Conservation (phyloP, 129 eudicot species). For the Flaveria robusta region DNA sequence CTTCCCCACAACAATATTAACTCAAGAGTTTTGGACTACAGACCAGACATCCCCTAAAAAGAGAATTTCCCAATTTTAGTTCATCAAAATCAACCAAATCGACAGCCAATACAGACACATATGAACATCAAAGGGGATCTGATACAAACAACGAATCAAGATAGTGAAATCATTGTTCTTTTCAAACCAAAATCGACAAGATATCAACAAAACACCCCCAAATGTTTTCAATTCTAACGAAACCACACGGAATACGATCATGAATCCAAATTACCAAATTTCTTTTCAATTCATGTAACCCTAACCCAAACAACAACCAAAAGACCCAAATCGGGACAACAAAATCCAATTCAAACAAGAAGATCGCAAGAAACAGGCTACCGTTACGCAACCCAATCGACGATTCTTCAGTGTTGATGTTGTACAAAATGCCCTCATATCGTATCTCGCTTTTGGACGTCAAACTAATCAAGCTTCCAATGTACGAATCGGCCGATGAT, state of each 20-base stretch:
- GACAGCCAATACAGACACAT: neutral
- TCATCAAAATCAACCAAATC: neutral
- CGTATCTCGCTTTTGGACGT: constrained; percentile 88
- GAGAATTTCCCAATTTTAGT: neutral
- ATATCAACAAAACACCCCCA: too few species aligned
- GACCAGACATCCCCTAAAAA: neutral
- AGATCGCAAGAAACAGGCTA: constrained; percentile 22
- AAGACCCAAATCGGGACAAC: constrained; percentile 6
- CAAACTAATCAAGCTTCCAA: constrained; percentile 81
- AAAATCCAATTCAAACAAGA: neutral
- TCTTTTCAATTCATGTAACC: neutral
- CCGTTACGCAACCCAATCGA: constrained; percentile 82
- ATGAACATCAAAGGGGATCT: too few species aligned
- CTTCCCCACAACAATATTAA: neutral
- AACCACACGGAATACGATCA: too few species aligned
- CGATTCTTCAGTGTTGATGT: constrained; percentile 87
- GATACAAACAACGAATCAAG: too few species aligned
- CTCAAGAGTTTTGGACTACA: neutral
- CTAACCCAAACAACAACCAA: neutral
- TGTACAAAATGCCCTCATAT: constrained; percentile 73
- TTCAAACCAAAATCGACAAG: too few species aligned
- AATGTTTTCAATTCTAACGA: too few species aligned
- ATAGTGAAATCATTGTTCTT: too few species aligned
- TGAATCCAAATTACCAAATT: neutral
- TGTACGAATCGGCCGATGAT: constrained; percentile 78